Base-by-base conservation (phyloP, 352 stramenopile genomes). In the Phytophthora idaei region DNA sequence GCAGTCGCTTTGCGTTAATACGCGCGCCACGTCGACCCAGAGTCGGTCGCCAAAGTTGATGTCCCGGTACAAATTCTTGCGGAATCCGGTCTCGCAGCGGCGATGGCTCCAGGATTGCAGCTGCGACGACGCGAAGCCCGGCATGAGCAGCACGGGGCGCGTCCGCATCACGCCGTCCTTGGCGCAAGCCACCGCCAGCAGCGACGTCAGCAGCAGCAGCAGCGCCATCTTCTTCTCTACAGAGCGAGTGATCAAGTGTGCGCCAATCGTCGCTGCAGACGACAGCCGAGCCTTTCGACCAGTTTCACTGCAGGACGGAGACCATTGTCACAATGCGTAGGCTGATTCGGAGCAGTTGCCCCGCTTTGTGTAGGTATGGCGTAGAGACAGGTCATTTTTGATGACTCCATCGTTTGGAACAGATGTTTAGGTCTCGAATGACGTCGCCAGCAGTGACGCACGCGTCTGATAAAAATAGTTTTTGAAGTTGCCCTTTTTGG, bases 91-190 rank as follows among this genome's bases (percentile, higher is more conserved):
- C 55, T 79, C 64, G 59, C 85, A 93, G 41, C 66, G 71, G 45
- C 74, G 61, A 54, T 82, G 78, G 51, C 81, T 84, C 86, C 86
- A 94, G 14, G 82, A 74, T 28, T 90, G 74, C n/a, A 94, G 73
- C 61, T 94, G 86, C 32, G 86, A 87, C 6, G 83, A 94, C 41
- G 86, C 86, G 44, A 92, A 94, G 61, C 86, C 86, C 27, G 86
- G 86, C 29, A 94, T 74, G 44, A 94, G 71, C 55, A 94, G 67
- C 64, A 94, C 82, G 0, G 86, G 86, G 3, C 83, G 77, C 61
- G 80, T 83, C 9, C 42, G 52, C 46, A 64, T 65, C 45, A 48
- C 55, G 9, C 28, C 41, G 3, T 64, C 53, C 44, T 62, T 62
- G 12, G 55, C 27, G 5, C 17, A 17, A 4, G 42, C 17, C 12